Percentiles rank a stretch among this genome's conserved stretches.
Conservation (phyloP, 768 basidiomycete genomes). For the Agrocybe praecox region DNA sequence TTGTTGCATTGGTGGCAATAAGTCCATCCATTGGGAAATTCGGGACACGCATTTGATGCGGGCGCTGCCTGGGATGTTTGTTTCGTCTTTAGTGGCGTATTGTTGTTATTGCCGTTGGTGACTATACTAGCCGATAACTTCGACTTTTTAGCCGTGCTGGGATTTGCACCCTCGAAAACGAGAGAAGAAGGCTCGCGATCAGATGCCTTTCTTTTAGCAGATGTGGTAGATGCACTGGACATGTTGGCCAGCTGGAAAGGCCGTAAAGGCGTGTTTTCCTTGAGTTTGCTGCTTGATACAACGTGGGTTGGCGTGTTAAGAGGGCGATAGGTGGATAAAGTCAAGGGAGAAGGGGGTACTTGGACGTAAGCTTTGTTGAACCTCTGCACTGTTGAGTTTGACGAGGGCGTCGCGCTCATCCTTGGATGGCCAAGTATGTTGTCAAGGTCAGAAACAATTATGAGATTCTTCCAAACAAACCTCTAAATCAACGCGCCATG, state of each 20-base stretch:
- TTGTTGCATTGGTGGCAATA: slow-evolving; percentile 77
- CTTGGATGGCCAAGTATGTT: slow-evolving; percentile 16
- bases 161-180: slow-evolving; percentile 17
- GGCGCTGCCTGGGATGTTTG: slow-evolving; percentile 29
- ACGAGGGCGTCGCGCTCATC: slow-evolving; percentile 29
- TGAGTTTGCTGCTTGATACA: slow-evolving; percentile 30
- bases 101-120: slow-evolving; percentile 9
- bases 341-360: slow-evolving; percentile 53
- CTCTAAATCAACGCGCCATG: slow-evolving; percentile 26
- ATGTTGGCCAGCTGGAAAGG: slow-evolving; percentile 21
- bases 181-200: slow-evolving; percentile 31
- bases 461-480: slow-evolving; percentile 20
- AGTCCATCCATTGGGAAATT: slow-evolving; percentile 44
- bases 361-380: slow-evolving; percentile 58
- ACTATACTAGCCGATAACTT: slow-evolving; percentile 20
- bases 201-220: slow-evolving; percentile 53
- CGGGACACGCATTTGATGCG: slow-evolving; percentile 27
- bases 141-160: slow-evolving; percentile 31
- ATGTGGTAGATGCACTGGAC: slow-evolving; percentile 22
- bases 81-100: slow-evolving; percentile 20
- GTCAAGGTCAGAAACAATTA: slow-evolving; percentile 20
- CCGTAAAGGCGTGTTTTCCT: slow-evolving; percentile 49
- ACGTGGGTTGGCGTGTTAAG: slow-evolving; percentile 20
- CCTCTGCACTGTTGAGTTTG: slow-evolving; percentile 29
- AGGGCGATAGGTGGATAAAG: slow-evolving; percentile 25